A percentile compares a stretch with the other conserved stretches of the same genome.
These are phyloP conservation scores for Podospora pseudoanserina DNA, from an alignment of 495 filamentous ascomycete species.

Conservation along the genomic window DNA sequence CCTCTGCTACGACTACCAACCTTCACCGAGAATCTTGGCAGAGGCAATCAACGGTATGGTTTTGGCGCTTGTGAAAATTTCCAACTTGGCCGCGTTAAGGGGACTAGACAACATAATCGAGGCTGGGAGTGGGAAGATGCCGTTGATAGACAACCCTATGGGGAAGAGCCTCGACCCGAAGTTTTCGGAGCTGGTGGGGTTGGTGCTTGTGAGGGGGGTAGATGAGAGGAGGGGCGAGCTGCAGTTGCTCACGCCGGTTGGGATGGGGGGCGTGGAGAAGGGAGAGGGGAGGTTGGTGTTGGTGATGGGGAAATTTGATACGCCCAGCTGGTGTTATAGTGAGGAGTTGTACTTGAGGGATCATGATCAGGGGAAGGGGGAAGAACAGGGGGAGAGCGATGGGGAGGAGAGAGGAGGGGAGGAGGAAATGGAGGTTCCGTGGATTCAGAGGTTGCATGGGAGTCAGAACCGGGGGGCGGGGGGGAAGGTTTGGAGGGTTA, in stretches of 20 bases:
- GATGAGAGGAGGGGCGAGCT: conserved; percentile 43
- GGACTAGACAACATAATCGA: conserved; percentile 5
- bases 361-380: conserved; percentile 15
- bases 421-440: conserved; percentile 39
- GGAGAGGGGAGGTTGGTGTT: conserved; percentile 45
- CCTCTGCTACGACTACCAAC: conserved; percentile 47
- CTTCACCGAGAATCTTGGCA: conserved; percentile 34
- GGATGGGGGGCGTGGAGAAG: conserved; percentile 28
- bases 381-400: conserved; percentile 14
- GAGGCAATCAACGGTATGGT: conserved; percentile 47
- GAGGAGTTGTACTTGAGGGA: conserved; percentile 44
- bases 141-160: conserved; percentile 40
- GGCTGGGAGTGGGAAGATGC: conserved; percentile 32
- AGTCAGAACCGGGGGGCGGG: conserved; percentile 18
- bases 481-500: conserved; percentile 52
- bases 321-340: conserved; percentile 56
- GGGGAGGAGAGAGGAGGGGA: conserved; percentile 21
- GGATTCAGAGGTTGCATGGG: conserved; percentile 40
- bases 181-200: conserved; percentile 44
- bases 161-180: conserved; percentile 43
- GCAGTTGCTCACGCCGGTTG: conserved; percentile 52
- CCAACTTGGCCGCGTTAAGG: conserved; percentile 34
- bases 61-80: conserved; percentile 39
- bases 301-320: conserved; percentile 56
- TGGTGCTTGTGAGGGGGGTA: conserved; percentile 55